A percentile compares a stretch with the other conserved stretches of the same genome.
These are phyloP conservation scores for Phialophora macrospora DNA, from an alignment of 2,329 filamentous ascomycete genomes.

Conservation along the genomic window DNA sequence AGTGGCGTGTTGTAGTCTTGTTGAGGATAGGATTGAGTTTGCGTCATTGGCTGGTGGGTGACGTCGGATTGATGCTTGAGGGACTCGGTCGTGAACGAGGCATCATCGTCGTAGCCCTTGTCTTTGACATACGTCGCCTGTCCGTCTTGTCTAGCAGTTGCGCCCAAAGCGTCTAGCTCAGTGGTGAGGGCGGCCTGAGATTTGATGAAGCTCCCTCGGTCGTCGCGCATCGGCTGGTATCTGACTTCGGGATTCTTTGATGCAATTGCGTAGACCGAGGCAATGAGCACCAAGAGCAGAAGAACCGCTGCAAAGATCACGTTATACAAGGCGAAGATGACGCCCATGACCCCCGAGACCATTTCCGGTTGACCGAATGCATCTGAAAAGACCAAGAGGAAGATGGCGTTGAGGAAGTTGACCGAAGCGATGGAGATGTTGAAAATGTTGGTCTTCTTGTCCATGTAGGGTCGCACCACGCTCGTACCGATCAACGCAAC, in stretches of 20 bases:
- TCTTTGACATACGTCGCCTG: constrained; percentile 65
- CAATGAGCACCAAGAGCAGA: constrained; percentile 78
- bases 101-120: constrained; percentile 71
- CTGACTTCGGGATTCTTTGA: constrained; percentile 93
- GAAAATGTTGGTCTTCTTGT: constrained; percentile 96
- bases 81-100: constrained; percentile 42
- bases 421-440: constrained; percentile 89
- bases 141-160: constrained; percentile 80
- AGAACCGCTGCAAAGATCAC: constrained; percentile 81
- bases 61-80: constrained; percentile 39
- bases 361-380: constrained; percentile 84
- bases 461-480: constrained; percentile 93
- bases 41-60: constrained; percentile 26
- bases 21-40: constrained; percentile 7
- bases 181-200: constrained; percentile 85
- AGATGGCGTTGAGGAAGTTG: constrained; percentile 90
- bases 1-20: constrained; percentile 39
- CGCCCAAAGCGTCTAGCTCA: constrained; percentile 86
- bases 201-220: constrained; percentile 97
- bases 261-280: constrained; percentile 77
- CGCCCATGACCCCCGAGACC: constrained; percentile 85
- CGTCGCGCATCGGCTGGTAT: constrained; percentile 96
- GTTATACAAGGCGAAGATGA: constrained; percentile 87
- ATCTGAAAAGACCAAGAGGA: constrained; percentile 84
- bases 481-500: constrained; percentile 75